Base-by-base conservation (phyloP, 2,329 filamentous ascomycete genomes). In the Penicillium sp. region DNA sequence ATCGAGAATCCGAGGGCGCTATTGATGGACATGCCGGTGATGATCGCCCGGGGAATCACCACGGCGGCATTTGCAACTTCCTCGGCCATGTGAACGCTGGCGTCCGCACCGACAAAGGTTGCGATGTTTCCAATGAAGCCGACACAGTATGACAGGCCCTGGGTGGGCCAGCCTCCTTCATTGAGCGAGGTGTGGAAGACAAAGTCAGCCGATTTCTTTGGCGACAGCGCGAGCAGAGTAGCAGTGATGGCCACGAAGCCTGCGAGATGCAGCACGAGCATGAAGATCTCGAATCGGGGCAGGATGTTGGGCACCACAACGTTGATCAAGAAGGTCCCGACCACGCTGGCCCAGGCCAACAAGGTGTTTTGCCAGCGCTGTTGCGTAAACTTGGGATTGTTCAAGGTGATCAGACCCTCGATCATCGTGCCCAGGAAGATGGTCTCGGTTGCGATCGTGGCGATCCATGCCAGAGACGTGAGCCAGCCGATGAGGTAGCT, bases 401-500 rank as follows among this genome's bases (percentile, higher is more conserved):
- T 62, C 27, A 70, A 45, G 9, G 65, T 56, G 14, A 70, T 50
- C 7, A 68, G 50, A 4, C 67, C 68, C 42, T 70, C 67, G 15
- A 71, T 57, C 38, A 70, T 69, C 1, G 61, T 64, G 6, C 67
- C 67, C 8, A 64, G 59, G 43, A 70, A 69, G 9, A 69, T 58
- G 3, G 64, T 65, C 49, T 69, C 67, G 2, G 63, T 69, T 4
- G 68, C 65, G 7, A 70, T 64, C 0, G 67, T 69, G 7, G 65
- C 65, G 18, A 70, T 60, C 68, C 68, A 71, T 4, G 68, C 69
- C 17, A 71, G 47, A 1, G 60, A 62, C 1, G 69, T 71, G 13
- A 71, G 50, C 69, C 69, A 72, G 26, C 63, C 64, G 26, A 69
- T 65, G 19, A 72, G 59, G 43, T 72, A 73, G 50, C 69, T 72